Base-by-base conservation (phyloP, 805 yeast genomes). In the Barnettozyma pratensis region DNA sequence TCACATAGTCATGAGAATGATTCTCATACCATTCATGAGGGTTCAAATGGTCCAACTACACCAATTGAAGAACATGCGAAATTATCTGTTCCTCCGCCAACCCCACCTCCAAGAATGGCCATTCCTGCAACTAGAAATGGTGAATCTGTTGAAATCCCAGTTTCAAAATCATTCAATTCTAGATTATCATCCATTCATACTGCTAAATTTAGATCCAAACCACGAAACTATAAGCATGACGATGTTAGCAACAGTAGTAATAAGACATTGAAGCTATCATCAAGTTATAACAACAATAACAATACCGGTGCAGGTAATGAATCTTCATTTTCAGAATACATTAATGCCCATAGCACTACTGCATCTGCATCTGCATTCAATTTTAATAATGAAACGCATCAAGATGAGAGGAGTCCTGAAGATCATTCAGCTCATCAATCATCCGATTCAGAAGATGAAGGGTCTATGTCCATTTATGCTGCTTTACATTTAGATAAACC, bases 81-180 rank as follows among this genome's bases (percentile, higher is more conserved):
- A 28, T 6, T 40, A 9, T 19, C 47, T 10, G 49, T 67, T 0
- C 51, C 72, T 7, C 74, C 78, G 0, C 79, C 80, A 7, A 72
- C 78, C 1, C 84, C 84, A 0, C 79, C 83, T 1, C 85, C 85
- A n/a, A 76, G 68, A 59, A 79, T 87, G 83, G 86, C 95, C 0
- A 87, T 87, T 44, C 91, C 95, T 1, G 86, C 94, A 0, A 85
- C 92, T 0, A 67, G 90, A 54, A 77, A 79, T 37, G 95, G 95
- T 6, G 94, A 83, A 56, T 78, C 92, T 0, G 78, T 86, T 2
- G 94, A 87, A 59, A 86, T 87, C 29, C 84, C 85, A 3, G 68
- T 56, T 0, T 49, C 65, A 11, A 54, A 55, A 41, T 59, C 64
- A 0, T 55, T 56, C 39, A 60, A 58, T 37, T 59, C 64, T 4